Base-by-base conservation (phyloP, 352 stramenopile species). In the Pythium chondricola region DNA sequence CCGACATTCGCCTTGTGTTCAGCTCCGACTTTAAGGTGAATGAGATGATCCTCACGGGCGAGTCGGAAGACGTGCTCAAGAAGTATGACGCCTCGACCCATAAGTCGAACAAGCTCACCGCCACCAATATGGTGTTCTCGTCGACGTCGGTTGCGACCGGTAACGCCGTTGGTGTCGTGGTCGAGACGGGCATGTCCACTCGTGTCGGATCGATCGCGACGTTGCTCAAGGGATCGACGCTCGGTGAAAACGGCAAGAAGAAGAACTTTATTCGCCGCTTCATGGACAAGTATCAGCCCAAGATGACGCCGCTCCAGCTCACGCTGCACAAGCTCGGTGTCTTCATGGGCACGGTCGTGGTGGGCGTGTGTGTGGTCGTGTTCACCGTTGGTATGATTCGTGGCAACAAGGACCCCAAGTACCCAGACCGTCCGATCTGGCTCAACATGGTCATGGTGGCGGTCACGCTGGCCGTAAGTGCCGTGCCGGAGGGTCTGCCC, bases 401-500 rank as follows among this genome's bases (percentile, higher is more conserved):
- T 35, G 54, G 61, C 36, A 82, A 83, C 42, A 55, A 60, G 2
- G 71, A 87, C 47, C 72, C 75, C 0, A 85, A 87, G 61, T 65
- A 87, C 11, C 77, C 85, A 11, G 70, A 93, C 24, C 76, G 93
- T 16, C 77, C 92, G 5, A 79, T 98, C 26, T 83, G 72, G 67
- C 61, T 98, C 10, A 89, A 96, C 56, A 97, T 97, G 53, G 85
- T 98, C 24, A 97, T 95, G 60, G 90, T 98, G 21, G 88, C 91
- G 4, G 88, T 98, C 6, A 97, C 88, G 51, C 74, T 92, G 5
- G 52, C 69, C 62, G 65, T 91, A 27, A 75, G 72, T 69, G 63
- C 94, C 60, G 66, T 88, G 4, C 74, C 76, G 0, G 75, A 91
- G 48, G 82, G 76, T n/a, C 56, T 88, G 7, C 76, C 76, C 0